Conservation (phyloP, 805 yeast species). For the Yamadazyma paraphyllophila region DNA sequence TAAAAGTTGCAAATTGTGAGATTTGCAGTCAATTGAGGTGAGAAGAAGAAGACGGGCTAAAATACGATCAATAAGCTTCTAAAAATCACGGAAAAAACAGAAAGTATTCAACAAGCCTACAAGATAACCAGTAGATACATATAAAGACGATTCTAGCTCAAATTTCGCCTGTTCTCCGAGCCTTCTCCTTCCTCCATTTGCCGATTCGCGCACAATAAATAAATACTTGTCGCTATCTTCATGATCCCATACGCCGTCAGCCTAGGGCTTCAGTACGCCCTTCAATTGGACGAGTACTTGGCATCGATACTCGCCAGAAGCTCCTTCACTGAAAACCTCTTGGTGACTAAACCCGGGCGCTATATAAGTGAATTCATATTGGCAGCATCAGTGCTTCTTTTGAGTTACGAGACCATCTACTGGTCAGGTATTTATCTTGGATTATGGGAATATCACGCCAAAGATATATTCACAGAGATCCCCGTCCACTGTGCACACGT, state of each 20-base stretch:
- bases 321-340: conserved; percentile 21
- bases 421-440: conserved; percentile 42
- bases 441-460: conserved; percentile 51
- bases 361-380: conserved; percentile 28
- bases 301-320: conserved; percentile 2
- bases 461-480: conserved; percentile 63
- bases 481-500: conserved; percentile 82
- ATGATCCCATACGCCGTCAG: neutral
- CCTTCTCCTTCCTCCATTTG: too few relatives aligned
- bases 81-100: neutral
- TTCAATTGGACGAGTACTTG: conserved; percentile 6
- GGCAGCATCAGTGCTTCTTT: conserved; percentile 20
- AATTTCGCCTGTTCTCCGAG: too few relatives aligned
- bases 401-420: conserved; percentile 41
- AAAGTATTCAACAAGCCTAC: too few relatives aligned
- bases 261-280: conserved; percentile 1
- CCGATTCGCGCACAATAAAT: too few relatives aligned
- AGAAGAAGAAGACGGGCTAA: neutral
- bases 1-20: neutral
- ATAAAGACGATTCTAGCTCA: too few relatives aligned
- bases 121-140: too few relatives aligned
- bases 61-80: neutral
- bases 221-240: too few relatives aligned
- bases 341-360: conserved; percentile 25
- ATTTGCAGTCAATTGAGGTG: neutral